Conservation (phyloP, 768 basidiomycete species). For the Termitomyces sp. region DNA sequence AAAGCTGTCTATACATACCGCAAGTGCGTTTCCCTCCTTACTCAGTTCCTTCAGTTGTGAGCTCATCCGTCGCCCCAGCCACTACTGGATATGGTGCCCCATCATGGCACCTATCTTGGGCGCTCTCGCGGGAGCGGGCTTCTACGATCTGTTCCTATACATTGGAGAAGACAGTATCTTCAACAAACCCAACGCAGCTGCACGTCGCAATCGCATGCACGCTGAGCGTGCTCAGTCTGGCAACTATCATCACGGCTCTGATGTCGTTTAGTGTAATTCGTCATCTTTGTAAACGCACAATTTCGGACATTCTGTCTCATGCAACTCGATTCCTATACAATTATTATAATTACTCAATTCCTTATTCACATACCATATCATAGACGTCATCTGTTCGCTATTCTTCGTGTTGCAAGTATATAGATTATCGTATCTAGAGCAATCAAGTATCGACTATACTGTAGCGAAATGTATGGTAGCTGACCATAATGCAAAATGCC, state of each 20-base stretch:
- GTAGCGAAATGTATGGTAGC: not conserved
- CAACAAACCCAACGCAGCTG: conserved; percentile 31
- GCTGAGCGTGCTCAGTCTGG: conserved; percentile 5
- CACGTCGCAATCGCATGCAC: conserved; percentile 9
- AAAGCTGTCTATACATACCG: conserved; percentile 32
- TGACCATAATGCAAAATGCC: not conserved
- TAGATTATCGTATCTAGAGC: not conserved
- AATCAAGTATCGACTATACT: not conserved
- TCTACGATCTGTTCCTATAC: conserved; percentile 58
- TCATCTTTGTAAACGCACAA: not conserved
- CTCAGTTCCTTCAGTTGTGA: not conserved
- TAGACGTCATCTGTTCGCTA: not conserved
- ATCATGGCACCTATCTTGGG: conserved; percentile 54
- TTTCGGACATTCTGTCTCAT: not conserved
- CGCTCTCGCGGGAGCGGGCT: conserved; percentile 43
- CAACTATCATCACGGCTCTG: conserved; percentile 9
- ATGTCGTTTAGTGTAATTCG: conserved; percentile 3
- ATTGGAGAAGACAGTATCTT: conserved; percentile 50
- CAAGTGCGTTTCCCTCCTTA: conserved; percentile 24
- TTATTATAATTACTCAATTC: not conserved
- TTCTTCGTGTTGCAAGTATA: not conserved
- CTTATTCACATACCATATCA: not conserved
- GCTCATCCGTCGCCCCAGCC: conserved; percentile 26
- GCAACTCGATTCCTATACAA: not conserved
- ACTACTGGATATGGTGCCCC: conserved; percentile 76